Evolutionary conservation across 2,329 filamentous ascomycete species (phyloP).

Genomic region (Neonectria punicea): DNA sequence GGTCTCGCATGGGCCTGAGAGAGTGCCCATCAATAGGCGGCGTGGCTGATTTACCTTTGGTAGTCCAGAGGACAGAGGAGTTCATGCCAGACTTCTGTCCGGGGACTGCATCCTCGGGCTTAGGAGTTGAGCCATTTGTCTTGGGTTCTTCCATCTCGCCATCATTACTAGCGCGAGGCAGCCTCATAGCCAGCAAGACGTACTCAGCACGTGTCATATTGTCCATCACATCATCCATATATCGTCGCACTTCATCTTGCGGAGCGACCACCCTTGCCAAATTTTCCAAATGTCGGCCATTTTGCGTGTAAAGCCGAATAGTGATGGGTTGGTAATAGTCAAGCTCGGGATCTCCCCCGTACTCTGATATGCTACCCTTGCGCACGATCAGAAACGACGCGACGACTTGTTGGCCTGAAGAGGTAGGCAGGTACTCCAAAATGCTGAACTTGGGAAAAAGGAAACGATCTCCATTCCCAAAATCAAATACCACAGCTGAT

Average conservation of each 20-base stretch:
- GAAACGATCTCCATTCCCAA: conserved; percentile 79
- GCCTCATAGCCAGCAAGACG: conserved; percentile 72
- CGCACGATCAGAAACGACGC: conserved; percentile 83
- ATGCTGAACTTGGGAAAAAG: conserved; percentile 83
- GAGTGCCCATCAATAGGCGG: conserved; percentile 30
- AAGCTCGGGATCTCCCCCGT: conserved; percentile 68
- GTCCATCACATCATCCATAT: conserved; percentile 78
- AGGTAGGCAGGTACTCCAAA: conserved; percentile 68
- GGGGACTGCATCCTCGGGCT: conserved; percentile 39
- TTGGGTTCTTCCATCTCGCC: conserved; percentile 49
- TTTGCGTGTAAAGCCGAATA: conserved; percentile 66
- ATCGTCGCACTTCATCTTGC: conserved; percentile 69
- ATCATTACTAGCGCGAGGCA: conserved; percentile 58
- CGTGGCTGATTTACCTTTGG: conserved; percentile 38
- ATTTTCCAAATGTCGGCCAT: conserved; percentile 68
- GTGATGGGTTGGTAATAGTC: conserved; percentile 83
- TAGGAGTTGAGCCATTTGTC: conserved; percentile 45
- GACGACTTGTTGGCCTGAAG: conserved; percentile 69
- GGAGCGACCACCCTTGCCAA: conserved; percentile 70
- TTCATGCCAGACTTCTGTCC: conserved; percentile 38
- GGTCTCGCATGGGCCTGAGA: conserved; percentile 44
- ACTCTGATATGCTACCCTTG: conserved; percentile 74
- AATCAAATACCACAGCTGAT: conserved; percentile 76
- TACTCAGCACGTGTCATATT: conserved; percentile 76
- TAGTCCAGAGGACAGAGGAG: conserved; percentile 51